These are phyloP conservation scores for Nitzschia inconspicua DNA, from an alignment of 108 stramenopile species.

Conservation along the genomic window DNA sequence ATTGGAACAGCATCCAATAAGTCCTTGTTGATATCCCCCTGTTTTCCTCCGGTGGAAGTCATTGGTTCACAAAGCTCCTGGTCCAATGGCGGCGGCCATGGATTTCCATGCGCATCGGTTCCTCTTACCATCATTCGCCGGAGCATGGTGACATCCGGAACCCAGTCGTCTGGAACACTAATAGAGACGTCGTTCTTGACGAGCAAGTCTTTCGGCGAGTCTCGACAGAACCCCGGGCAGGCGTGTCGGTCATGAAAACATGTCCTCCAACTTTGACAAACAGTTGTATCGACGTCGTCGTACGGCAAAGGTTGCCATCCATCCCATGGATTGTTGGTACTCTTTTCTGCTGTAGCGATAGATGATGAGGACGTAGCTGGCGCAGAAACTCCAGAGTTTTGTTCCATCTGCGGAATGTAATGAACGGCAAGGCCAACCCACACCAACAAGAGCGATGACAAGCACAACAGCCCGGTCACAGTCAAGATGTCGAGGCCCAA, in stretches of 20 bases:
- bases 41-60: slow-evolving; percentile 9
- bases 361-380: too few relatives aligned
- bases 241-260: slow-evolving; percentile 46
- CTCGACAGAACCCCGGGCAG: slow-evolving; percentile 45
- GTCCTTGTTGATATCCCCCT: slow-evolving; percentile 14
- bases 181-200: slow-evolving; percentile 5
- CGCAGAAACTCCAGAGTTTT: too few relatives aligned
- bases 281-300: slow-evolving; percentile 18
- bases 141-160: slow-evolving; percentile 73
- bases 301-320: slow-evolving; percentile 61
- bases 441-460: too few relatives aligned
- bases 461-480: too few relatives aligned
- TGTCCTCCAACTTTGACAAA: slow-evolving; percentile 43
- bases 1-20: slow-evolving; percentile 29
- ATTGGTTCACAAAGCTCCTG: slow-evolving; percentile 59
- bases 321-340: slow-evolving; percentile 43
- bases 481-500: too few relatives aligned
- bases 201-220: slow-evolving; percentile 37
- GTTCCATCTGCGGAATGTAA: too few relatives aligned
- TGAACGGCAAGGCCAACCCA: too few relatives aligned
- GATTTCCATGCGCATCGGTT: slow-evolving; percentile 57
- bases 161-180: slow-evolving; percentile 34
- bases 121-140: slow-evolving; percentile 54
- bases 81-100: slow-evolving; percentile 61
- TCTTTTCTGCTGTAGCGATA: too few relatives aligned